These are phyloP conservation scores for Zanthoxylum bungeanum DNA, from an alignment of 345 rosid species.

Conservation along the genomic window DNA sequence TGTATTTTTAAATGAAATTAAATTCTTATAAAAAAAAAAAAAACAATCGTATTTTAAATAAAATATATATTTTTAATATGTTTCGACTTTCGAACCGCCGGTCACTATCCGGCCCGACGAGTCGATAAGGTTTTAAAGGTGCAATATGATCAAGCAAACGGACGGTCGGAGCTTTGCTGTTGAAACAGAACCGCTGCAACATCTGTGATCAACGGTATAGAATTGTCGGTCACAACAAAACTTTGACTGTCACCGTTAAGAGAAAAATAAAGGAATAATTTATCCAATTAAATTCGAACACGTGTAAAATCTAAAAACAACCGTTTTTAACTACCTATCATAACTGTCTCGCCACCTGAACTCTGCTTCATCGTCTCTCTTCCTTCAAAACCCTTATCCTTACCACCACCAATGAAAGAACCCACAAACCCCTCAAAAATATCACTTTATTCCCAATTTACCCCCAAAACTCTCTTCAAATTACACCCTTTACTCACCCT, in stretches of 20 bases:
- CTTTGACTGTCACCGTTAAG: not conserved
- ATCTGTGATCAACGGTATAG: not conserved
- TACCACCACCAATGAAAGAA: constrained; percentile 40
- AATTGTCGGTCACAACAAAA: not conserved
- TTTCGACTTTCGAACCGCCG: too few species aligned
- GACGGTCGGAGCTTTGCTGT: not conserved
- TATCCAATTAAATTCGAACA: not conserved
- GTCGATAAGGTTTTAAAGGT: too few species aligned
- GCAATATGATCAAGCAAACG: too few species aligned
- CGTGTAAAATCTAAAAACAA: constrained; percentile 37
- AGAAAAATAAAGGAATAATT: not conserved
- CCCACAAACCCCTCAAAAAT: constrained; percentile 29
- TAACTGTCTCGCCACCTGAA: not conserved
- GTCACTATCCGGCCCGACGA: too few species aligned
- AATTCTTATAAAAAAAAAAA: too few species aligned
- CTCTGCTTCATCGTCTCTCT: constrained; percentile 20
- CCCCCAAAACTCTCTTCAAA: constrained; percentile 27
- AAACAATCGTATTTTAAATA: too few species aligned
- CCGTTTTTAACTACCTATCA: constrained; percentile 16
- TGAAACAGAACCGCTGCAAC: not conserved
- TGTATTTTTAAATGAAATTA: too few species aligned
- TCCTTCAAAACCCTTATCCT: constrained; percentile 26
- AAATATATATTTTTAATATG: too few species aligned
- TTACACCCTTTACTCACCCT: constrained; percentile 10
- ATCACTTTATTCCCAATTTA: constrained; percentile 35